These are phyloP conservation scores for Paracorniculantispora psalliotae DNA, from an alignment of 2,329 filamentous ascomycete species.

Conservation along the genomic window DNA sequence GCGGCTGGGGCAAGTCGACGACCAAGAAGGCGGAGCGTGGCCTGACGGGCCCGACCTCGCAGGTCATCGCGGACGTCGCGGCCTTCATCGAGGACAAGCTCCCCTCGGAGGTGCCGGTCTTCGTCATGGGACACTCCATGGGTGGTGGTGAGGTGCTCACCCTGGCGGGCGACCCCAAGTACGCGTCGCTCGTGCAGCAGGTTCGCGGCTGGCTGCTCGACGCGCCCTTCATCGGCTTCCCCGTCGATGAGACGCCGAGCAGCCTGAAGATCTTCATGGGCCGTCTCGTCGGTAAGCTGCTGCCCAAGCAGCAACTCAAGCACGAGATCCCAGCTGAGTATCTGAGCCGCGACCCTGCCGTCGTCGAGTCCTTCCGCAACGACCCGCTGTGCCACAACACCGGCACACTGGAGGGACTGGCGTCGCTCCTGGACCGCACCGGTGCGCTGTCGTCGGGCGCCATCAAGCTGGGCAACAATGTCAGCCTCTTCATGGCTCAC, in stretches of 20 bases:
- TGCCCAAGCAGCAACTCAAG: constrained; percentile 63
- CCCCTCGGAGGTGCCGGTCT: constrained; percentile 56
- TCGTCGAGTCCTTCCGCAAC: constrained; percentile 54
- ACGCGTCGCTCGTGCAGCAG: constrained; percentile 50
- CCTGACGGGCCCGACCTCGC: constrained; percentile 65
- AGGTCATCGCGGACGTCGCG: constrained; percentile 72
- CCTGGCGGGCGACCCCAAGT: constrained; percentile 45
- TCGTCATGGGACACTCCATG: constrained; percentile 89
- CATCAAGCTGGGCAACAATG: constrained; percentile 45
- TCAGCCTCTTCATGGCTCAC: constrained; percentile 69
- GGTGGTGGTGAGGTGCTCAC: constrained; percentile 74
- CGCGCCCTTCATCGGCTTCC: constrained; percentile 73
- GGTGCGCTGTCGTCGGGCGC: constrained; percentile 53
- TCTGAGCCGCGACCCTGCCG: constrained; percentile 62
- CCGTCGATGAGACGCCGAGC: constrained; percentile 59
- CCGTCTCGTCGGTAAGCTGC: constrained; percentile 59
- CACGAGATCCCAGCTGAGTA: constrained; percentile 60
- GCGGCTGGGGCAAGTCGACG: constrained; percentile 79
- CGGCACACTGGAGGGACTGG: constrained; percentile 77
- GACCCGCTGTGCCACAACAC: constrained; percentile 76
- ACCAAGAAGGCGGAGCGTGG: constrained; percentile 58
- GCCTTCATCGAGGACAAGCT: constrained; percentile 64
- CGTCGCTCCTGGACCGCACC: constrained; percentile 72
- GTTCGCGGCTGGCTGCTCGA: constrained; percentile 72
- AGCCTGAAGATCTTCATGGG: constrained; percentile 60